Conservation (phyloP, 306 rosid species). For the Gastrolobium bilobum region DNA sequence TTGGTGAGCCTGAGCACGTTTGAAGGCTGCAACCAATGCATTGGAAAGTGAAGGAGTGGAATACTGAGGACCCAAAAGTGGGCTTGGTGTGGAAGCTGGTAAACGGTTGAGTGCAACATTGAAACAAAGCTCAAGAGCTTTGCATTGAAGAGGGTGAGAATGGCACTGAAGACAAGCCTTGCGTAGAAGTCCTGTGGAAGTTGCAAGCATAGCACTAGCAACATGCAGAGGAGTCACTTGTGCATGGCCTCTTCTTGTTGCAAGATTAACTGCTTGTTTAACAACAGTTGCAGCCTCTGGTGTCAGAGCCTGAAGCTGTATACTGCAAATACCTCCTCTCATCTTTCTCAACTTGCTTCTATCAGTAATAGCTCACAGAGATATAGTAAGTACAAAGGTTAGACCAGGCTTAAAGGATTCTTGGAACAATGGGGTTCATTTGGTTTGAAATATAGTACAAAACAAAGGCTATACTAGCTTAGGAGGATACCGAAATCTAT, state of each 20-base stretch:
- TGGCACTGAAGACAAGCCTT: constrained; percentile 88
- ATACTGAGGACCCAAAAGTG: constrained; percentile 74
- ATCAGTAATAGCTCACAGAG: neutral
- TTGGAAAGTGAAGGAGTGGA: constrained; percentile 80
- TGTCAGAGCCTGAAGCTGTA: constrained; percentile 80
- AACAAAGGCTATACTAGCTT: constrained; percentile 34
- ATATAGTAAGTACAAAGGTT: constrained; percentile 7
- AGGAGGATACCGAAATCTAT: constrained; percentile 29
- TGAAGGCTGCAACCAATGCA: constrained; percentile 91
- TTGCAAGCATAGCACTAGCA: constrained; percentile 88
- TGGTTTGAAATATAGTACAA: constrained; percentile 33
- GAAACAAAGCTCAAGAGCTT: constrained; percentile 94
- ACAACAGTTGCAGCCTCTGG: constrained; percentile 73
- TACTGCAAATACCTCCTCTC: constrained; percentile 85
- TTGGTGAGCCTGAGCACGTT: constrained; percentile 95
- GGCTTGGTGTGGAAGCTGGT: constrained; percentile 77
- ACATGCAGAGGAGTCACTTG: constrained; percentile 98
- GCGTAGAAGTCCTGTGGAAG: constrained; percentile 72
- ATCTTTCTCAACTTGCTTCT: constrained; percentile 49
- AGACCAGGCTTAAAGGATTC: neutral
- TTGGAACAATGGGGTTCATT: constrained; percentile 40
- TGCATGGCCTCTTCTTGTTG: constrained; percentile 85
- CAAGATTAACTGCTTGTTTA: constrained; percentile 78
- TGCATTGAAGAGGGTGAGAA: constrained; percentile 93
- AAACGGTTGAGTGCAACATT: constrained; percentile 92